Evolutionary conservation across 2,329 filamentous ascomycete species (phyloP).

Genomic region (Chrysoporthe austroafricana): DNA sequence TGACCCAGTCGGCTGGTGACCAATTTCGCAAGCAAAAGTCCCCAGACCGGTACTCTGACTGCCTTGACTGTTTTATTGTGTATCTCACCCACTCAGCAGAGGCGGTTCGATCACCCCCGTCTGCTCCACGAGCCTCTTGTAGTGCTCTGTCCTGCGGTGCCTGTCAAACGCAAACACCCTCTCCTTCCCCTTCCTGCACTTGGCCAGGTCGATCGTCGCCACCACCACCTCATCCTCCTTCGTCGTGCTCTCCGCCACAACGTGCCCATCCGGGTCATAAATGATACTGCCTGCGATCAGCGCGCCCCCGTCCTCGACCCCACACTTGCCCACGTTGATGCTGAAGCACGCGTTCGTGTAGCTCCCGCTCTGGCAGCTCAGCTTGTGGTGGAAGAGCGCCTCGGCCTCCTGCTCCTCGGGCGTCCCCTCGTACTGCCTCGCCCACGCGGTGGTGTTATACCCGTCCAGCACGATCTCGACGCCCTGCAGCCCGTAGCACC

Average conservation of each 20-base stretch:
- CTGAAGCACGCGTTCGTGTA: slow-evolving; percentile 58
- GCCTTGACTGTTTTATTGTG: neutral
- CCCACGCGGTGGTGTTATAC: slow-evolving; percentile 55
- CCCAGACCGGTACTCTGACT: too few relatives aligned
- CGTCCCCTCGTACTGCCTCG: slow-evolving; percentile 45
- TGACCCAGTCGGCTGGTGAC: too few relatives aligned
- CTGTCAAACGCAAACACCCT: slow-evolving; percentile 51
- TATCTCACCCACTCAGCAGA: slow-evolving; percentile 26
- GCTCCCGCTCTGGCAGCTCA: slow-evolving; percentile 55
- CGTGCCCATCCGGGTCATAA: slow-evolving; percentile 44
- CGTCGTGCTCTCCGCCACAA: slow-evolving; percentile 53
- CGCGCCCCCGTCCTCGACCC: slow-evolving; percentile 46
- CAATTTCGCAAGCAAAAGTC: too few relatives aligned
- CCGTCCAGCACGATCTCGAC: slow-evolving; percentile 41
- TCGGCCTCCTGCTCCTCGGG: slow-evolving; percentile 48
- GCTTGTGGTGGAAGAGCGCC: slow-evolving; percentile 55
- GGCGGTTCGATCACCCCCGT: slow-evolving; percentile 41
- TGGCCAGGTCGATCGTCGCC: slow-evolving; percentile 52
- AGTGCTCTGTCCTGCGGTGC: slow-evolving; percentile 49
- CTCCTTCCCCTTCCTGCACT: slow-evolving; percentile 52
- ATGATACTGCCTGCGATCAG: slow-evolving; percentile 27
- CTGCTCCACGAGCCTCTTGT: slow-evolving; percentile 44
- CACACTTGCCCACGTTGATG: slow-evolving; percentile 53
- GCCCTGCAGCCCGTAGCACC: slow-evolving; percentile 52
- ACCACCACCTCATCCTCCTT: slow-evolving; percentile 54